These are phyloP conservation scores for Aquanectria penicillioides DNA, from an alignment of 2,329 filamentous ascomycete species.

Conservation along the genomic window DNA sequence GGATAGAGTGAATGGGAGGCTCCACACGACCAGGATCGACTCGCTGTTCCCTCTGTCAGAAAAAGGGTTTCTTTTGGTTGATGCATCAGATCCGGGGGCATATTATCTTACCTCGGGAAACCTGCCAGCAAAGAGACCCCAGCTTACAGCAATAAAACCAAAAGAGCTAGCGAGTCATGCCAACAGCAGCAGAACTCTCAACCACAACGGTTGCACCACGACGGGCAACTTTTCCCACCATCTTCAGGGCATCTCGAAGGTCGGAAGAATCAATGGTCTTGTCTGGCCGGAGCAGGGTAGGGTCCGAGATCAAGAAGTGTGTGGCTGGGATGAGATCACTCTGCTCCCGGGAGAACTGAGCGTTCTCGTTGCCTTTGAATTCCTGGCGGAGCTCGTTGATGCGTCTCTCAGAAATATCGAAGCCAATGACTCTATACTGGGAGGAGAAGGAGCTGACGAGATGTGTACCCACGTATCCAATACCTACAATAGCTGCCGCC, in stretches of 20 bases:
- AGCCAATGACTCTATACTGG: slow-evolving; percentile 56
- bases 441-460: slow-evolving; percentile 55
- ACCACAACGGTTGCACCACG: slow-evolving; percentile 56
- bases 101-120: slow-evolving; percentile 49
- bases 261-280: slow-evolving; percentile 58
- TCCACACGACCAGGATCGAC: slow-evolving; percentile 60
- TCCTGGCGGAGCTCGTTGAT: slow-evolving; percentile 44
- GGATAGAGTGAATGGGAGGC: slow-evolving; percentile 54
- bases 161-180: slow-evolving; percentile 56
- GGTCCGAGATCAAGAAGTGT: slow-evolving; percentile 63
- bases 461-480: slow-evolving; percentile 62
- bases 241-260: slow-evolving; percentile 54
- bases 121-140: slow-evolving; percentile 57
- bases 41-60: slow-evolving; percentile 43
- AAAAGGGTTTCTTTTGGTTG: background rate
- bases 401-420: slow-evolving; percentile 49
- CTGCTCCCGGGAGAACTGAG: slow-evolving; percentile 47
- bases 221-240: slow-evolving; percentile 51
- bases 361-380: slow-evolving; percentile 24
- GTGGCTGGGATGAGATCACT: slow-evolving; percentile 52
- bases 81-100: fast-evolving
- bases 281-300: slow-evolving; percentile 58
- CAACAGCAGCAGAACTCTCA: slow-evolving; percentile 48
- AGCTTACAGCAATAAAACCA: slow-evolving; percentile 52
- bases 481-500: slow-evolving; percentile 58